Evolutionary conservation across 495 filamentous ascomycete species (phyloP).

Genomic region (Ramalina peruviana): DNA sequence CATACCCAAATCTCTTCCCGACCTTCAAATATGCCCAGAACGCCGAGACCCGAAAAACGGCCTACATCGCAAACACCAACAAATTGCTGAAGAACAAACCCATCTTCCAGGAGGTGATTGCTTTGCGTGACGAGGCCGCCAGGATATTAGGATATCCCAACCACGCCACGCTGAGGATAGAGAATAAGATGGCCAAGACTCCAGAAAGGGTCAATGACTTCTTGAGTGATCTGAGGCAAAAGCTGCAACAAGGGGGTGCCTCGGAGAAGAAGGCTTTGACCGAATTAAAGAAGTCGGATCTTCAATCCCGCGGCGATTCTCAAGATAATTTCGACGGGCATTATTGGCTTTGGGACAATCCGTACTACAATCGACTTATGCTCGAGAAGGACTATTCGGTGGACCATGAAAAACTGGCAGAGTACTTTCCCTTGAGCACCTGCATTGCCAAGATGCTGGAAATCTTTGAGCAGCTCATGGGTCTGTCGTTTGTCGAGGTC

Average conservation of each 20-base stretch:
- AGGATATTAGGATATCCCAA: slow-evolving; percentile 83
- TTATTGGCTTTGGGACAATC: slow-evolving; percentile 86
- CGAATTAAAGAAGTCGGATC: slow-evolving; percentile 68
- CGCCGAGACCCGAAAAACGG: slow-evolving; percentile 38
- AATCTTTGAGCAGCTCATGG: slow-evolving; percentile 90
- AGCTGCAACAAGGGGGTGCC: slow-evolving; percentile 61
- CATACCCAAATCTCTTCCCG: slow-evolving; percentile 56
- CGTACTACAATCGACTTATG: slow-evolving; percentile 83
- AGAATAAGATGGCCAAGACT: slow-evolving; percentile 96
- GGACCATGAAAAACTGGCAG: slow-evolving; percentile 77
- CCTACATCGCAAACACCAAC: slow-evolving; percentile 55
- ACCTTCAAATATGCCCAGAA: slow-evolving; percentile 49
- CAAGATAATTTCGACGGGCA: slow-evolving; percentile 44
- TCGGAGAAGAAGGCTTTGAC: slow-evolving; percentile 62
- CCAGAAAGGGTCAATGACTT: slow-evolving; percentile 77
- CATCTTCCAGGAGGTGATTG: slow-evolving; percentile 74
- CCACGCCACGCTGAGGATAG: slow-evolving; percentile 81
- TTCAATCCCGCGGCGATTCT: slow-evolving; percentile 38
- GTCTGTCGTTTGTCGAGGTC: slow-evolving; percentile 80
- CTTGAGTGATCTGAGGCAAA: slow-evolving; percentile 60
- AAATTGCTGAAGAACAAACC: slow-evolving; percentile 77
- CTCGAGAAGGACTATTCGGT: slow-evolving; percentile 80
- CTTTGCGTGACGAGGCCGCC: slow-evolving; percentile 85
- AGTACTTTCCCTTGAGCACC: slow-evolving; percentile 82
- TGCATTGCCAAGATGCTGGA: slow-evolving; percentile 83